A percentile compares a stretch with the other conserved stretches of the same genome.
phyloP scores from a whole-genome alignment of 2,329 filamentous ascomycete species.

The Fusarium siculi region DNA sequence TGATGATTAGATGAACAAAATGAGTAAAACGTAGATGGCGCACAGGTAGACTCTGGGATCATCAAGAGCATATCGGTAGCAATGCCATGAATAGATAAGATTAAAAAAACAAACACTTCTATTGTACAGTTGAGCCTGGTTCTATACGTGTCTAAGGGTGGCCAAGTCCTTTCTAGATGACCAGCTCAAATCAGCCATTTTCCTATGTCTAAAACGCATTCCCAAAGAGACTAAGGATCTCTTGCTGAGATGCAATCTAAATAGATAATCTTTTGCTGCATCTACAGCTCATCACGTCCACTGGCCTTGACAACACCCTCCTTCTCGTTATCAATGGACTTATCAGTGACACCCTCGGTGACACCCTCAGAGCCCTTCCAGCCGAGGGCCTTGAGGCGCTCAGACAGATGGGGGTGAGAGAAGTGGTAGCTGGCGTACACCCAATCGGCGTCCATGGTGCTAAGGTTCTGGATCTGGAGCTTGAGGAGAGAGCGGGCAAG shows the following conservation, averaged over 20 bases:
- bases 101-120: constrained; percentile 28
- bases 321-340: constrained; percentile 49
- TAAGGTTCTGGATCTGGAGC: constrained; percentile 97
- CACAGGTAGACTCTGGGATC: constrained; percentile 23
- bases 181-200: constrained; percentile 13
- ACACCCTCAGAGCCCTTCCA: constrained; percentile 76
- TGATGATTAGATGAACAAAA: constrained; percentile 38
- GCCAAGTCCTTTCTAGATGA: constrained; percentile 16
- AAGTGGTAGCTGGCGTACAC: constrained; percentile 99
- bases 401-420: constrained; percentile 94
- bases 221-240: background rate
- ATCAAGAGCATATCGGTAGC: constrained; percentile 31
- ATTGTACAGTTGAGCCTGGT: constrained; percentile 36
- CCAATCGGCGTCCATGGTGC: constrained; percentile 98
- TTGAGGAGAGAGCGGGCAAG: constrained; percentile 92
- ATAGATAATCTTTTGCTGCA: background rate
- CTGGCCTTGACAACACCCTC: constrained; percentile 71
- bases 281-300: constrained; percentile 78
- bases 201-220: background rate
- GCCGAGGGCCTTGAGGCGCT: constrained; percentile 88
- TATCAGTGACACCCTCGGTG: constrained; percentile 50
- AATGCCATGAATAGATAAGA: constrained; percentile 33
- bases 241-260: constrained; percentile 8
- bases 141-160: constrained; percentile 23
- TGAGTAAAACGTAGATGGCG: constrained; percentile 3